Base-by-base conservation (phyloP, 495 filamentous ascomycete species). In the Aspergillus bridgeri region DNA sequence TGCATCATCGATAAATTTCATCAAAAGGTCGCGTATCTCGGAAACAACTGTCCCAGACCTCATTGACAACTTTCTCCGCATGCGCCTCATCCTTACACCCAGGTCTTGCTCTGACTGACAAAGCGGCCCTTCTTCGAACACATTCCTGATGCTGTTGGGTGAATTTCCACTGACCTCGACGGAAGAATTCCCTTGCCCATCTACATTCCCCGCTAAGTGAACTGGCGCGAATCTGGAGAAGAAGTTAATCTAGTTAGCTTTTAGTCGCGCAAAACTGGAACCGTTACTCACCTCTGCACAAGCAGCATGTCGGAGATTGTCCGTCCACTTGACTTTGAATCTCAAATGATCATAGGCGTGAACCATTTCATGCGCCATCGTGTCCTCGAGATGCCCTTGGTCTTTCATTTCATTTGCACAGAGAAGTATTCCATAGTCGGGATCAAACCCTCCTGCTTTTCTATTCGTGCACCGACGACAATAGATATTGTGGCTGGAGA, bases 21-120 rank as follows among this genome's bases (percentile, higher is more conserved):
- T 97, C 90, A 73, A 98, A 98, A 9, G 94, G 94, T 60, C 95
- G 78, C 3, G 92, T 97, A 71, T 98, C 94, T 33, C 82, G 75
- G 66, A 96, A 98, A 72, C 95, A 98, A 62, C 91, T 96, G 62
- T 96, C 92, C 89, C 92, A 98, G 24, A 98, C 95, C 73, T 96
- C 88, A 72, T 96, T 94, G 51, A 98, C 91, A 42, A 94, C 86
- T 72, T 86, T 90, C 43, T 83, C 81, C 8, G 94, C 95, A 60
- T 97, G 89, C 21, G 84, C 86, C 65, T 96, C 89, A 71, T 96
- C 90, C 66, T 89, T 89, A 64, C 92, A 94, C 29, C 78, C 75
- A 48, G 92, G 91, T 60, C 92, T 79, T 33, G 79, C 81, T 72
- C 80, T 75, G 20, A 98, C 84, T 25, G 89, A 92, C 56, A 88